Conservation (phyloP, 2,329 filamentous ascomycete species). For the Colletotrichum sansevieriae region DNA sequence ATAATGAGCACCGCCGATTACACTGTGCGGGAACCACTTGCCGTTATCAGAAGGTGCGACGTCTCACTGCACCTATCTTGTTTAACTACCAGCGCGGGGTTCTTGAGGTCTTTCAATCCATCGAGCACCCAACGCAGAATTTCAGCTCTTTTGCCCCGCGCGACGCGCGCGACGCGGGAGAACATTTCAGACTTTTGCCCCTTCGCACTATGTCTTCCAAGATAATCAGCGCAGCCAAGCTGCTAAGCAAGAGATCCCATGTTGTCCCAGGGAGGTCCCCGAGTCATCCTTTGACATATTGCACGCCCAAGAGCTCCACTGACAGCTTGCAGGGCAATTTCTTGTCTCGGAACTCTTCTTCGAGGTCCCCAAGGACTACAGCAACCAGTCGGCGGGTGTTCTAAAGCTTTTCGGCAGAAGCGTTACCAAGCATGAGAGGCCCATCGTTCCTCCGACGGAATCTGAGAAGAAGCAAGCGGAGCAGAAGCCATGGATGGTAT, state of each 20-base stretch:
- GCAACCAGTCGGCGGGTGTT: constrained; percentile 68
- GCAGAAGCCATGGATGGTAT: constrained; percentile 73
- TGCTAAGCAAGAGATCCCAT: constrained; percentile 59
- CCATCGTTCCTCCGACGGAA: constrained; percentile 63
- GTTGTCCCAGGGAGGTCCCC: constrained; percentile 48
- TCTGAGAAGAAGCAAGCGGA: constrained; percentile 50
- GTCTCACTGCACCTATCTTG: constrained; percentile 30
- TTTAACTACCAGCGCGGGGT: constrained; percentile 27
- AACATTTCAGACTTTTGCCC: no score
- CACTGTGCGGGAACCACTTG: constrained; percentile 29
- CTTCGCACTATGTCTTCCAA: constrained; percentile 36
- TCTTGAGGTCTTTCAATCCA: background rate
- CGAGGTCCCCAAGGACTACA: constrained; percentile 85
- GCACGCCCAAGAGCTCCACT: background rate
- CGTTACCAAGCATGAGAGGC: constrained; percentile 74
- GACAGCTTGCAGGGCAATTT: constrained; percentile 71
- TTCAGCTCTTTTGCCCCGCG: background rate
- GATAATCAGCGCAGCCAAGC: constrained; percentile 52
- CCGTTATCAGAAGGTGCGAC: constrained; percentile 38
- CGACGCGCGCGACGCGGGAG: no score
- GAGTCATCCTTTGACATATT: background rate
- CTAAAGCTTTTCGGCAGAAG: constrained; percentile 85
- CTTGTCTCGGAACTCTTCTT: constrained; percentile 87
- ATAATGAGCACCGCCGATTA: background rate
- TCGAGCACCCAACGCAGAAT: background rate